A percentile compares a stretch with the other conserved stretches of the same genome.
Conservation (phyloP, 1,284 basidiomycete genomes). For the Sphagnurus paluster region DNA sequence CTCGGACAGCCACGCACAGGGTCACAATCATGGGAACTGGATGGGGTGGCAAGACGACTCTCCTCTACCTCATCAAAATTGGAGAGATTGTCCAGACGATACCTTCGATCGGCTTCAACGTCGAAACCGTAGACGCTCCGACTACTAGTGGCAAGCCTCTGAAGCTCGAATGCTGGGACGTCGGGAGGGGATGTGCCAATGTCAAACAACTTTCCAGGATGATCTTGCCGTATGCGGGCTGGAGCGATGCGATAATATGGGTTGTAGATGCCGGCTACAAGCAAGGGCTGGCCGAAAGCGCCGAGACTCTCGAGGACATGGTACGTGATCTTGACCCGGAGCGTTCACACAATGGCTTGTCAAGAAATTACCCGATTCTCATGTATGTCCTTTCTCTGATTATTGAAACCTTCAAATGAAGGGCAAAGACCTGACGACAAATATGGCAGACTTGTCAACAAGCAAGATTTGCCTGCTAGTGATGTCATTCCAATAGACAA, state of each 20-base stretch:
- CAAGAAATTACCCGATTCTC: slow-evolving; percentile 26
- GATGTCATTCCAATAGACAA: slow-evolving; percentile 28
- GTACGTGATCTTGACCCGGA: slow-evolving; percentile 9
- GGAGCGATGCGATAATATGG: slow-evolving; percentile 32
- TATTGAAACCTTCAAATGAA: too few relatives aligned
- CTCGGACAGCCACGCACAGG: slow-evolving; percentile 12
- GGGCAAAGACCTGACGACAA: not conserved
- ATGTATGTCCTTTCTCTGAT: slow-evolving; percentile 21
- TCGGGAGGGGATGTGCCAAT: slow-evolving; percentile 31
- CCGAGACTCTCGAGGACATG: slow-evolving; percentile 21
- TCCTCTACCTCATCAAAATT: slow-evolving; percentile 38
- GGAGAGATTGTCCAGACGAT: slow-evolving; percentile 35
- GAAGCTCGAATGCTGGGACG: slow-evolving; percentile 32
- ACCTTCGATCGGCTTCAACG: slow-evolving; percentile 39
- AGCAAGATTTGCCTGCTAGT: slow-evolving; percentile 35
- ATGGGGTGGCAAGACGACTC: slow-evolving; percentile 38
- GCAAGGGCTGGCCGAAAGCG: slow-evolving; percentile 25
- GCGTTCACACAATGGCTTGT: not conserved
- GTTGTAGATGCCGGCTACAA: slow-evolving; percentile 28
- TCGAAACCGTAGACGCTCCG: slow-evolving; percentile 32
- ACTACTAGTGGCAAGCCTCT: slow-evolving; percentile 19
- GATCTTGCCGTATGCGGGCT: slow-evolving; percentile 15
- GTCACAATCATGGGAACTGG: slow-evolving; percentile 34
- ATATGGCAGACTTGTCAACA: slow-evolving; percentile 34
- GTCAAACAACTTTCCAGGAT: slow-evolving; percentile 12